Evolutionary conservation across 805 yeast genomes (phyloP).

Genomic region (Metschnikowia aberdeeniae): DNA sequence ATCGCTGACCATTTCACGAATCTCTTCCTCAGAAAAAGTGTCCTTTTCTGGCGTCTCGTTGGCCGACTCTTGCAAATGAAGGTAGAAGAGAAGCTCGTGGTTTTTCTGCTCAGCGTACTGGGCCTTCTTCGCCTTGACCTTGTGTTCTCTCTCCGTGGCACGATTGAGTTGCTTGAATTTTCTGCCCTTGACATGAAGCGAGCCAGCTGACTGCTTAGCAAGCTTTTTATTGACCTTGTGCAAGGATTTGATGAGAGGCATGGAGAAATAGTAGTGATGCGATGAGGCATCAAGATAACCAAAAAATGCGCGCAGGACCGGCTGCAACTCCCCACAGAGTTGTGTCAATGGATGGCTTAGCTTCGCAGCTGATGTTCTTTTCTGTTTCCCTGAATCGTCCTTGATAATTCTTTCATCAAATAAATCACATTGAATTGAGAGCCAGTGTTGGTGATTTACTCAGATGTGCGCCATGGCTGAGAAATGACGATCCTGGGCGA

Average conservation of each 20-base stretch:
- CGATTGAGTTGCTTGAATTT: conserved; percentile 79
- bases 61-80: conserved; percentile 50
- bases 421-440: too few species aligned
- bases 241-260: conserved; percentile 70
- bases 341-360: too few species aligned
- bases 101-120: conserved; percentile 56
- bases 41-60: conserved; percentile 26
- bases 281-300: conserved; percentile 5
- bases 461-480: too few species aligned
- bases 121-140: conserved; percentile 56
- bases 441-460: too few species aligned
- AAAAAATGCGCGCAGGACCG: conserved; percentile 1
- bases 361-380: too few species aligned
- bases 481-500: too few species aligned
- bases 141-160: conserved; percentile 82
- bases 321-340: not conserved
- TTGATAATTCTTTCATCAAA: not conserved
- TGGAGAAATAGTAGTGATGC: conserved; percentile 17
- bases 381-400: too few species aligned
- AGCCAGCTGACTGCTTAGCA: conserved; percentile 46
- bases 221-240: conserved; percentile 60
- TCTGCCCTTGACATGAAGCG: conserved; percentile 83
- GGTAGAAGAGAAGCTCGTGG: conserved; percentile 54
- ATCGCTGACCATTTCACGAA: conserved; percentile 55
- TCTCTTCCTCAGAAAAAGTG: conserved; percentile 52